Evolutionary conservation across 176 grass and related monocot genomes (phyloP).

Genomic region (Phragmites australis): DNA sequence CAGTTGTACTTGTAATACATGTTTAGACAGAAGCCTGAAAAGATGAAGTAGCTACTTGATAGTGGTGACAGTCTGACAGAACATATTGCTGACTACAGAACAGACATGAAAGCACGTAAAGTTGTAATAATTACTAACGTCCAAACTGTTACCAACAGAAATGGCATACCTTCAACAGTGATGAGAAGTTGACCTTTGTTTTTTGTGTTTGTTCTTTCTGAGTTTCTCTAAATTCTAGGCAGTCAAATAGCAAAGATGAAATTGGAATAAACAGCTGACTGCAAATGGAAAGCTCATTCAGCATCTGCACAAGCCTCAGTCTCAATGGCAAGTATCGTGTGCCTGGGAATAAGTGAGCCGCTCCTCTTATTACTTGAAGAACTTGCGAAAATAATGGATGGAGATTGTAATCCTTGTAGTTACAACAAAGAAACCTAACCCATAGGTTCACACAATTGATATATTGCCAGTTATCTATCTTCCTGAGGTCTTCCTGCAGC

Average conservation of each 20-base stretch:
- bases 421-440: constrained; percentile 74
- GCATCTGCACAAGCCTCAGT: constrained; percentile 78
- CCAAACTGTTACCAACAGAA: constrained; percentile 6
- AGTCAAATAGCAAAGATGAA: constrained; percentile 74
- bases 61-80: neutral
- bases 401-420: constrained; percentile 76
- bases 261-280: constrained; percentile 80
- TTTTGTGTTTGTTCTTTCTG: constrained; percentile 45
- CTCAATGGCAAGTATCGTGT: constrained; percentile 66
- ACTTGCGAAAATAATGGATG: constrained; percentile 58
- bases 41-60: neutral
- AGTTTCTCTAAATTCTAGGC: constrained; percentile 65
- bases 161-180: constrained; percentile 69
- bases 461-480: constrained; percentile 90
- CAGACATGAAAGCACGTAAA: constrained; percentile 6
- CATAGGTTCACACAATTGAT: constrained; percentile 83
- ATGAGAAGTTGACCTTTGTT: constrained; percentile 56
- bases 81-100: neutral
- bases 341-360: constrained; percentile 69
- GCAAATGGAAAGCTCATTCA: constrained; percentile 78
- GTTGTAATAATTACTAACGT: neutral
- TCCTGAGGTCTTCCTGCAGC: constrained; percentile 80
- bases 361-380: constrained; percentile 70
- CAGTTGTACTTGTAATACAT: constrained; percentile 5
- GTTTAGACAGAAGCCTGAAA: constrained; percentile 18